These are phyloP conservation scores for Hypoxylon cercidicola DNA, from an alignment of 495 filamentous ascomycete genomes.

Conservation along the genomic window DNA sequence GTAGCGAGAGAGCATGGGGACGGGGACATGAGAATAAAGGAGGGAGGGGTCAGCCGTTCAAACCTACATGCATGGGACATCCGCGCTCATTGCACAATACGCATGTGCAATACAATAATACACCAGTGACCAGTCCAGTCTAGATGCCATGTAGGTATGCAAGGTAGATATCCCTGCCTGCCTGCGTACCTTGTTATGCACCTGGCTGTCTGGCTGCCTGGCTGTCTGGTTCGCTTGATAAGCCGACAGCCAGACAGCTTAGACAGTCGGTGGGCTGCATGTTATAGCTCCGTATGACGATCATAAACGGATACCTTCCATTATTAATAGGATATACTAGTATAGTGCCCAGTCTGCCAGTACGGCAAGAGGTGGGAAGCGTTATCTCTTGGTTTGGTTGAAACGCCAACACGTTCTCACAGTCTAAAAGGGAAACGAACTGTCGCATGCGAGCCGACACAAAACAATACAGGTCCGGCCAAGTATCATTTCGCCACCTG, in stretches of 20 bases:
- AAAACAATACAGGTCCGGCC: not conserved
- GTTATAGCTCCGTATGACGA: not conserved
- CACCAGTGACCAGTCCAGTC: conserved; percentile 4
- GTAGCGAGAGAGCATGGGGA: conserved; percentile 29
- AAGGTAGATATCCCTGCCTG: not conserved
- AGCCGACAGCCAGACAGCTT: conserved; percentile 8
- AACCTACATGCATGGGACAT: conserved; percentile 17
- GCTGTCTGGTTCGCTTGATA: conserved; percentile 19
- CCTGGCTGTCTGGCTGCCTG: too few relatives aligned
- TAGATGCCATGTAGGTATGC: conserved; percentile 5
- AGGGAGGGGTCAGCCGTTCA: conserved; percentile 11
- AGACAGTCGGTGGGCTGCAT: not conserved
- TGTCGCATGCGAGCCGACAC: not conserved
- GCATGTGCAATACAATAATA: not conserved
- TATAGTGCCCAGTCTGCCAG: not conserved
- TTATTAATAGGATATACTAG: not conserved
- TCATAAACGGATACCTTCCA: not conserved
- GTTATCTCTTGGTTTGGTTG: conserved; percentile 8
- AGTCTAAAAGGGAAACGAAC: conserved; percentile 14
- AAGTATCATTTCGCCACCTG: not conserved
- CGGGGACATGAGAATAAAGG: not conserved
- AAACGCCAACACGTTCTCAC: conserved; percentile 28
- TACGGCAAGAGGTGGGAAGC: not conserved
- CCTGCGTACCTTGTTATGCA: not conserved
- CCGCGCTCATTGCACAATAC: conserved; percentile 25